Base-by-base conservation (phyloP, 306 rosid genomes). In the Calophaca sinica region DNA sequence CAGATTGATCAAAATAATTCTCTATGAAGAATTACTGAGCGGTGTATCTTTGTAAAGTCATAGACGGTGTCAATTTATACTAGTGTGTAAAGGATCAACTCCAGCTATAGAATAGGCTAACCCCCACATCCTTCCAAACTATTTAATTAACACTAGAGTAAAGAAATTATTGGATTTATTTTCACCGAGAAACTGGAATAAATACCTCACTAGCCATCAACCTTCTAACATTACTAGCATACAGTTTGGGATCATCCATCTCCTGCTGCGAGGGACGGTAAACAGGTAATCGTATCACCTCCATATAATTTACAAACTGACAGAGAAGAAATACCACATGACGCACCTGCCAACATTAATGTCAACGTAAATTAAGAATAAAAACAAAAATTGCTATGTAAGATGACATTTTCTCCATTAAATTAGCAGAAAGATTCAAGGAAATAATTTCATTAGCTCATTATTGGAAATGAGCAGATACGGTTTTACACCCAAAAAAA, bases 201-300 rank as follows among this genome's bases (percentile, higher is more conserved):
- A 51, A 69, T 84, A 96, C 99, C 99, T 96, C 99, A 79, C 74
- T 88, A 63, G 97, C 97, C 97, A 96, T 96, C 86, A 92, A 66
- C 73, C 81, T 86, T 89, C 98, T 89, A 63, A 92, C 88, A 62
- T 92, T 96, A 76, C 57, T 71, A 4, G 98, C 92, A 50, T 82
- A 96, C 50, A 90, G 79, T 80, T 86, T 96, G 42, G 97, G 92
- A 60, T 96, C 96, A 78, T 96, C 93, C 89, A 80, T 90, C 83
- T 92, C 99, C 86, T 92, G 91, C 66, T 86, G 86, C 10, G 96
- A 82, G 69, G 99, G 98, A 78, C 80, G 51, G 80, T 90, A 92
- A 57, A 88, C 73, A 14, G 98, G 99, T 75, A 96, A 85, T 61
- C 79, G 73, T 55, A 57, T 72, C 82, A 89, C 98, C 86, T 96